Base-by-base conservation (phyloP, 2,329 filamentous ascomycete species). In the Alternaria gansuensis region DNA sequence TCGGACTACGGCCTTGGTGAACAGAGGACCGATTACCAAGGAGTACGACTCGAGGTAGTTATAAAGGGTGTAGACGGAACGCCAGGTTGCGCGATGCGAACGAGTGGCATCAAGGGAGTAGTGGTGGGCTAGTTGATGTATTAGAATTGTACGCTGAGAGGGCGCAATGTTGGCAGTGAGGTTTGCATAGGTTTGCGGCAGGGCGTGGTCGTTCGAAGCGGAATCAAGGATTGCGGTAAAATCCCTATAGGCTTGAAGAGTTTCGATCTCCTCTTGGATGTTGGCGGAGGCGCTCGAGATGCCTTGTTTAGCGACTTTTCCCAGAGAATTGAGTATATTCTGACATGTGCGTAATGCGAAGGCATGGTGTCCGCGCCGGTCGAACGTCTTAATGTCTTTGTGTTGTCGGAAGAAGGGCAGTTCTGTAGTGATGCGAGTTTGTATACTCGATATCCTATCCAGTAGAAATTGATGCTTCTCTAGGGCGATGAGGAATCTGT, bases 91-190 rank as follows among this genome's bases (percentile, higher is more conserved):
- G 3, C 59, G 61, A 7, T 57, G 55, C 28, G 61, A 67, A 14
- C 65, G 64, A 9, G 69, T 69, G 23, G 50, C 65, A 46, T 73
- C 66, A 23, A 70, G 41, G 1, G 74, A 72, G 57, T 75, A 75
- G 45, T 75, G 69, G 50, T 74, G 62, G 7, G 73, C 75, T 31
- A 77, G 61, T 51, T 76, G 72, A 36, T 76, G 72, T 43, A 75
- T 64, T 39, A 77, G 54, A 4, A 61, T 52, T 8, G 59, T 51
- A 24, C 67, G 69, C 3, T 63, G 41, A 7, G 63, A 41, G 21
- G 61, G 44, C 7, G 69, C 37, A 1, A 63, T 51, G 10, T 72
- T 60, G 14, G 59, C 8, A 8, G 58, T 43, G n/a, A 58, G 21
- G 14, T 66, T 58, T n/a, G 63, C 63, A 39, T 66, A 70, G 9